Percentiles rank a stretch among this genome's conserved stretches.
Conservation (phyloP, 306 rosid genomes). For the Benincasa hispida region DNA sequence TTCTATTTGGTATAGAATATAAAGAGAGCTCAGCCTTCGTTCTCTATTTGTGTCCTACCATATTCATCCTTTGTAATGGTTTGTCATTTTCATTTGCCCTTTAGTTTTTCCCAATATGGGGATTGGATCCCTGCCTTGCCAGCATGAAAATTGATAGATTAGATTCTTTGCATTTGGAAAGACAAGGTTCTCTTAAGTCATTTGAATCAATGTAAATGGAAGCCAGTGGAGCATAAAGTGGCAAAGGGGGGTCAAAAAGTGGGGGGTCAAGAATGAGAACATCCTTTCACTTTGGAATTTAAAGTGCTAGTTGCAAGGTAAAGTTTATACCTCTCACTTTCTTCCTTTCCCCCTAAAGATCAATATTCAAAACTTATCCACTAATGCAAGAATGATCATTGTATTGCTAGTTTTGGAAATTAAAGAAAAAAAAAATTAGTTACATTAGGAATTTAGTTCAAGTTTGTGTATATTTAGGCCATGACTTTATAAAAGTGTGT, state of each 20-base stretch:
- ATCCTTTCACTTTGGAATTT: constrained; percentile 4
- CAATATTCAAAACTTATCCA: background rate
- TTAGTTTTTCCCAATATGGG: background rate
- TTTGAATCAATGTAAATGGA: background rate
- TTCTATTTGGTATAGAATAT: constrained; percentile 8
- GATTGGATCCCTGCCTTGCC: constrained; percentile 7
- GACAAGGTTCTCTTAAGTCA: background rate
- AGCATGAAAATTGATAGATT: background rate
- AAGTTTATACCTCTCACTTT: background rate
- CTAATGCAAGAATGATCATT: background rate
- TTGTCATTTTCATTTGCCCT: constrained; percentile 3
- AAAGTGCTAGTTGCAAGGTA: background rate
- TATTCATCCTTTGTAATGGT: background rate
- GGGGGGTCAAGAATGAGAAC: background rate
- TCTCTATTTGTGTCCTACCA: background rate
- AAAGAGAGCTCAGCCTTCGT: constrained; percentile 4
- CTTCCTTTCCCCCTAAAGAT: background rate
- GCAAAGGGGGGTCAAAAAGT: background rate
- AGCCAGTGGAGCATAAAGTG: background rate
- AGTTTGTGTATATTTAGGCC: too few relatives aligned
- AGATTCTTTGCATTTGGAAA: background rate
- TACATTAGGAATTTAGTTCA: too few relatives aligned
- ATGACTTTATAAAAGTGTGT: too few relatives aligned
- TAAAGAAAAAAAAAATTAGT: too few relatives aligned
- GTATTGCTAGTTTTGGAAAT: too few relatives aligned